Evolutionary conservation across 306 rosid species (phyloP), one percentile per base, ranked within the genome.

Genomic region (Ormosia emarginata): DNA sequence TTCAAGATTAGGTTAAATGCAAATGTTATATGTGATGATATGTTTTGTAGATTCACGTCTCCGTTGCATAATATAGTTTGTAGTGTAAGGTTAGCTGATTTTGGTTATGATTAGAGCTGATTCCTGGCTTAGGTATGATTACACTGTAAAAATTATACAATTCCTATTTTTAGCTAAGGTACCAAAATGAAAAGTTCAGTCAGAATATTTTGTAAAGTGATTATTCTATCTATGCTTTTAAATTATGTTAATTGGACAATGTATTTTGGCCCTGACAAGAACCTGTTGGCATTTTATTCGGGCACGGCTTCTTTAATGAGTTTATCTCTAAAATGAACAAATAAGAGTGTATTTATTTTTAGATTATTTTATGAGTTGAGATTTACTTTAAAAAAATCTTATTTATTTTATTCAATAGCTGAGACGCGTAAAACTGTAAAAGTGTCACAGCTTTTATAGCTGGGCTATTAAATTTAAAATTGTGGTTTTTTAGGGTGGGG

Each of bases 21-120:
- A 67, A 70, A 52, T 86, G 79, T 73, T 78, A 67, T n/a, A 77
- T 46, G 56, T 72, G 81, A 75, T 58, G 40, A 70, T 56, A 30
- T 47, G 29, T 75, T 67, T 39, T 43, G 87, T 76, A 70, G 67
- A 56, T 69, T 79, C 63, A 64, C 50, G 37, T 83, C 71, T 78
- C 73, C 80, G 40, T 79, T 63, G 72, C 82, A 74, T 39, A 77
- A 68, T 70, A 53, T 14, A 81, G 77, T 40, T 53, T 70, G 67
- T 40, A 49, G 15, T 59, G 64, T 64, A 58, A 67, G 56, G 71
- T 59, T 59, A 73, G 83, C 83, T 77, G 72, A 18, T 58, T 67
- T 67, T 78, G 74, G 71, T 49, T 37, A 76, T 58, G 39, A 81
- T 71, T n/a, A 12, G 18, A 71, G 4, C 34, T 46, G 52, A 24